Evolutionary conservation across 345 rosid genomes (phyloP).

Genomic region (Geranium brycei): DNA sequence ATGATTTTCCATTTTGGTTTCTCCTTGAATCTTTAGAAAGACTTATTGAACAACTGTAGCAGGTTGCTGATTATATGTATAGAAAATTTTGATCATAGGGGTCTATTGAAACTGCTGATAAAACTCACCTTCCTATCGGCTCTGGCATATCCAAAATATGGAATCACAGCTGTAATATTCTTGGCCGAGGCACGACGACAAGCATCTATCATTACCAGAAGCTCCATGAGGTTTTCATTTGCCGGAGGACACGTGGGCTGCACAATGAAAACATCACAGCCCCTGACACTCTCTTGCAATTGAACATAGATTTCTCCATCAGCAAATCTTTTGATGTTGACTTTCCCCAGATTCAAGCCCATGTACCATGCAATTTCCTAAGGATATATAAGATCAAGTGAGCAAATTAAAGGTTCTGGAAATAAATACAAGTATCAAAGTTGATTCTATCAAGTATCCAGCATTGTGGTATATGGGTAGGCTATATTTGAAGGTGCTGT

Average conservation of each 20-base stretch:
- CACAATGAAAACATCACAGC: constrained; percentile 88
- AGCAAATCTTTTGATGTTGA: constrained; percentile 80
- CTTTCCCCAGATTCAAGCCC: constrained; percentile 90
- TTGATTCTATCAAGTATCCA: neutral
- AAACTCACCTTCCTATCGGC: constrained; percentile 81
- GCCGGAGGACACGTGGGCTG: constrained; percentile 98
- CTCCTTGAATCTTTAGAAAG: no score
- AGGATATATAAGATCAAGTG: neutral
- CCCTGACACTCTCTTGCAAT: constrained; percentile 92
- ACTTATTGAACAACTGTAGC: neutral
- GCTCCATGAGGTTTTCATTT: constrained; percentile 96
- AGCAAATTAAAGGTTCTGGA: neutral
- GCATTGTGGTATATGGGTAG: no score
- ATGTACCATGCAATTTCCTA: constrained; percentile 90
- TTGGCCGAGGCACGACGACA: constrained; percentile 92
- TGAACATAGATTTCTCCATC: constrained; percentile 97
- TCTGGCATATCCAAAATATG: constrained; percentile 94
- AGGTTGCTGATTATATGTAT: neutral
- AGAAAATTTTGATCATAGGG: no score
- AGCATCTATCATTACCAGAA: constrained; percentile 93
- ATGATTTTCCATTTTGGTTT: no score
- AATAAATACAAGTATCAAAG: neutral
- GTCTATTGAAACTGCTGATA: neutral
- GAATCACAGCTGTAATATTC: constrained; percentile 85
- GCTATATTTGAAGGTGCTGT: no score